These are phyloP conservation scores for Sugiyamaella lignohabitans DNA, from an alignment of 805 yeast species.

Conservation along the genomic window DNA sequence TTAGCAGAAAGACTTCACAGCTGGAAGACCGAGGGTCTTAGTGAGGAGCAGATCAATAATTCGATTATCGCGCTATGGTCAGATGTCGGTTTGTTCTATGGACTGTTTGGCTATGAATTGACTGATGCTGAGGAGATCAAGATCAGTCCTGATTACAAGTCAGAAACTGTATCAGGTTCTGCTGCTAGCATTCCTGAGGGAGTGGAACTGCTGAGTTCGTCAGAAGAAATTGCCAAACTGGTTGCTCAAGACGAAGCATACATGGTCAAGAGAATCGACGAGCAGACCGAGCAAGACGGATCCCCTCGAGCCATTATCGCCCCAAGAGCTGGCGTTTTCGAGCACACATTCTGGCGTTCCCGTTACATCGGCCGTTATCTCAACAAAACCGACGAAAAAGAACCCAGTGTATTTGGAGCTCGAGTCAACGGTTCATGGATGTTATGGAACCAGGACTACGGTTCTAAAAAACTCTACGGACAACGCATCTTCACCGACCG, in stretches of 20 bases:
- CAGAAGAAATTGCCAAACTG: slow-evolving; percentile 4
- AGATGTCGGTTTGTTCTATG: slow-evolving; percentile 65
- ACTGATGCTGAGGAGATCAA: slow-evolving; percentile 17
- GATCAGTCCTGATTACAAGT: slow-evolving; percentile 3
- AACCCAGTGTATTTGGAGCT: slow-evolving; percentile 25
- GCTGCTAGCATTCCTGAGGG: slow-evolving; percentile 1
- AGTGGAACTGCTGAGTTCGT: neutral
- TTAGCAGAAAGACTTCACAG: slow-evolving; percentile 17
- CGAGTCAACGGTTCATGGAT: slow-evolving; percentile 21
- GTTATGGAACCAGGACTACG: slow-evolving; percentile 26
- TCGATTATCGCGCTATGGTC: slow-evolving; percentile 52
- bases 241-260: slow-evolving; percentile 8
- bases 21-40: slow-evolving; percentile 27
- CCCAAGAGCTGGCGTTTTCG: slow-evolving; percentile 17
- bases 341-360: slow-evolving; percentile 21
- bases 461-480: slow-evolving; percentile 17
- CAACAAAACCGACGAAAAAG: slow-evolving; percentile 6
- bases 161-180: neutral
- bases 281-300: slow-evolving; percentile 21
- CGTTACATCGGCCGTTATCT: slow-evolving; percentile 17
- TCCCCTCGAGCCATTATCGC: slow-evolving; percentile 17
- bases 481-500: slow-evolving; percentile 17
- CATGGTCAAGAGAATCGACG: slow-evolving; percentile 6
- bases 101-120: slow-evolving; percentile 44
- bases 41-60: slow-evolving; percentile 19